Base-by-base conservation (phyloP, 805 yeast species). In the Barnettozyma salicaria region DNA sequence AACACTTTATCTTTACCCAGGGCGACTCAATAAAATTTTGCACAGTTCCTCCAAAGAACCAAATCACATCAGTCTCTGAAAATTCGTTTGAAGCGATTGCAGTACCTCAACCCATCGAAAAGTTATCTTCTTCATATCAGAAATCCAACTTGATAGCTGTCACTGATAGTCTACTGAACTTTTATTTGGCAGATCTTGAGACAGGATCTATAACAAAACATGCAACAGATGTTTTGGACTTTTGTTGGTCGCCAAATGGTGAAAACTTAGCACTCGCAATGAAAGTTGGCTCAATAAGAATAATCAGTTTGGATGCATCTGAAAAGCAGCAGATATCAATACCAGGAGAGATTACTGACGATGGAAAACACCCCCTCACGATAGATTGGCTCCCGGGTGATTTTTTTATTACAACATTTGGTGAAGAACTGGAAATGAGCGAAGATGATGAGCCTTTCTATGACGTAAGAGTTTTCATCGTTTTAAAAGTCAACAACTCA, bases 371-470 rank as follows among this genome's bases (percentile, higher is more conserved):
- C 1, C 55, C 58, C 4, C 30, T 48, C 7, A 32, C 52, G 3
- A 22, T 55, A 3, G 16, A 31, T n/a, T 49, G 52, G 49, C 28
- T 49, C 5, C 24, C 49, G 1, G 27, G 44, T 3, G 14, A 27
- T 7, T 26, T 35, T 10, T 48, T 42, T 26, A 40, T 65, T 23
- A 50, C 50, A 1, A 47, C 49, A 3, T 69, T 59, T 17, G 51
- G 60, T 11, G 48, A 48, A n/a, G 44, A 44, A 17, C 47, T 47
- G 6, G 42, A 50, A 16, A 37, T 41, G 20, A 47, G 50, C 13
- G 65, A 62, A 13, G 65, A 58, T 9, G 62, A 57, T 19, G 49
- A 55, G 3, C 56, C 54, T 17, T 42, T 43, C 9, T 46, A 39
- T 26, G 51, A 48, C 13, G 35, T 44, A 27, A 52, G 58, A 27